phyloP scores from a whole-genome alignment of 306 rosid genomes.

The Macrotyloma uniflorum region DNA sequence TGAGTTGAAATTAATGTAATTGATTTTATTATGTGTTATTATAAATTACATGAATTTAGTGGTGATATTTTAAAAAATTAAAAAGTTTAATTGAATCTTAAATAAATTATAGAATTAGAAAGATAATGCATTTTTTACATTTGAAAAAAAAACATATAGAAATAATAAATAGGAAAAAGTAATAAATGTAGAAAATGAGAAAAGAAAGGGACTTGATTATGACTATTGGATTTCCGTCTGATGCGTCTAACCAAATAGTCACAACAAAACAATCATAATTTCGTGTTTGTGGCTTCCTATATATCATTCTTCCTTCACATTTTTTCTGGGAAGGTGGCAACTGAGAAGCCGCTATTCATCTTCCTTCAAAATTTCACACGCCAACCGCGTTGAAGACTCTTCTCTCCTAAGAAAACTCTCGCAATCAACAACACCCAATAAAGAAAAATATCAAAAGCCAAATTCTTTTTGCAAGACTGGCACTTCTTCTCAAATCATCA shows the following conservation, averaged over 20 bases:
- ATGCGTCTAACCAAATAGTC: slow-evolving; percentile 21
- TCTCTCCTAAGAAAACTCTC: slow-evolving; percentile 20
- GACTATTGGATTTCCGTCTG: background rate
- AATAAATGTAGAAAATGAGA: background rate
- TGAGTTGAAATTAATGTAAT: too few species aligned
- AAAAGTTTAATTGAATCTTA: too few species aligned
- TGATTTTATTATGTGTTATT: too few species aligned
- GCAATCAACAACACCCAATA: background rate
- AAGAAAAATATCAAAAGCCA: background rate
- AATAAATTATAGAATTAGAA: background rate
- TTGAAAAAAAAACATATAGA: background rate
- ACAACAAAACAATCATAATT: slow-evolving; percentile 22
- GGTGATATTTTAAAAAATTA: too few species aligned
- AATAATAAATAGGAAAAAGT: background rate
- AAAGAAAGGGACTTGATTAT: background rate
- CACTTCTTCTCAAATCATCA: background rate
- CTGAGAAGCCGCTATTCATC: background rate
- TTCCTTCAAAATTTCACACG: background rate
- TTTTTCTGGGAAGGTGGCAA: slow-evolving; percentile 20
- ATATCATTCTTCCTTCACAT: background rate
- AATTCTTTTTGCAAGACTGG: background rate
- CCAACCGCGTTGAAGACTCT: slow-evolving; percentile 28
- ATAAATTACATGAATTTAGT: too few species aligned
- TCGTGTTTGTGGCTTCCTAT: background rate
- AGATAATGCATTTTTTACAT: too few species aligned